Base-by-base conservation (phyloP, 257 asterid species). In the Solanum infundibuliforme region DNA sequence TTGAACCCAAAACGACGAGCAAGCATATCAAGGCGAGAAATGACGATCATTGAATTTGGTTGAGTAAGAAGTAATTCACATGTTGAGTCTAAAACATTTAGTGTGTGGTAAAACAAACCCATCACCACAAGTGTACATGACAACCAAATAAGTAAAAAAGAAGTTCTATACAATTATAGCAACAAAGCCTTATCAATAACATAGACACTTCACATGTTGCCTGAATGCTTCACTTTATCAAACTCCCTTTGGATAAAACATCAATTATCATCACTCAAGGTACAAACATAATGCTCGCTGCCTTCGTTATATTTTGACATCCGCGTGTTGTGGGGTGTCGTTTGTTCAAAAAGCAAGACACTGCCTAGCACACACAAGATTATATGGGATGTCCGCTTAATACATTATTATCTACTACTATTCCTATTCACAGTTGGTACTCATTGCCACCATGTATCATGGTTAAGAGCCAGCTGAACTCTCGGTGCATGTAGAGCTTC, bases 1-100 rank as follows among this genome's bases (percentile, higher is more conserved):
- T 92, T 95, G 93, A 91, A 94, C 31, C 98, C 98, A 12, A 95
- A 79, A 12, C 96, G 92, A 76, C 95, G 94, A 0, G 97, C 90
- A 65, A 94, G 92, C 18, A 88, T 60, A 86, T 96, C 99, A 46
- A 95, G 91, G 35, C 93, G 94, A 23, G 99, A 91, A 41, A 92
- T 68, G 29, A 96, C 87, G 72, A 96, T 84, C 92, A 94, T 93
- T 81, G 88, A 87, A 87, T 88, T 94, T 89, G 95, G 94, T 20
- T 93, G 98, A 2, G 95, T 27, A 58, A 93, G 93, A 68, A 96
- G 91, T 76, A 94, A 94, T 6, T 95, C 94, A 43, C 52, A 12
- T 43, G 52, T 43, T 43, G 58, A 48, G 21, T 48, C 58, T 48
- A 48, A 48, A 48, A 48, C 0, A 48, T 48, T 14, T 48, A 48